Base-by-base conservation (phyloP, 495 filamentous ascomycete genomes). In the Aspergillus sclerotioniger region DNA sequence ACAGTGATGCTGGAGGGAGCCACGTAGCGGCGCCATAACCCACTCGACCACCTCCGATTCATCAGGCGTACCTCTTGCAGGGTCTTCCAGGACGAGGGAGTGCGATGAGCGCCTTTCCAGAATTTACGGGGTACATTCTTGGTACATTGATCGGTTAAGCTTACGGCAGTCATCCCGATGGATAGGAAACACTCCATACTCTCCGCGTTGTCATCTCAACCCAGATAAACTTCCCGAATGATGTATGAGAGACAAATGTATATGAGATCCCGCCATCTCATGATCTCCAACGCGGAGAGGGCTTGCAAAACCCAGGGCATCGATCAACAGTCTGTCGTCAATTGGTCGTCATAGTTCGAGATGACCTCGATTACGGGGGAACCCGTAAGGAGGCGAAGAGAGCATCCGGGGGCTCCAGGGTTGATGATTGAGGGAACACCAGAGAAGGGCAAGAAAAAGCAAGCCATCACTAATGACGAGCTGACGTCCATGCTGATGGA, bases 11-110 rank as follows among this genome's bases (percentile, higher is more conserved):
- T 35, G 41, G 58, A 60, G 57, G 39, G 51, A 60, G 61, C 60
- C 64, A 66, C 64, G 64, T 66, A 63, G 64, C 60, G 57, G 60
- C 57, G 53, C 56, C 32, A 32, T 50, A 33, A 48, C 53, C 56
- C 49, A 48, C 59, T 61, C 48, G 33, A 53, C 28, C 32, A 47
- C 53, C 49, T 53, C 28, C 41, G 46, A 57, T 43, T 48, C 47
- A 66, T 65, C 59, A 61, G 57, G 58, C 54, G 53, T 48, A 45
- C 56, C 13, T 41, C 37, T 13, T 59, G 59, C 62, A 59, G 62
- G 56, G 62, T 54, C 56, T 56, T 46, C 53, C 53, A 56, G 58
- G 62, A 59, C 41, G 57, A 28, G 25, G 16, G 19, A 25, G 21
- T 3, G 7, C 6, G 33, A 37, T 20, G n/a, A 20, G n/a, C 13